A percentile compares a stretch with the other conserved stretches of the same genome.
Conservation (phyloP, 176 grass and related monocot species). For the maize (Zea mays) region DNA sequence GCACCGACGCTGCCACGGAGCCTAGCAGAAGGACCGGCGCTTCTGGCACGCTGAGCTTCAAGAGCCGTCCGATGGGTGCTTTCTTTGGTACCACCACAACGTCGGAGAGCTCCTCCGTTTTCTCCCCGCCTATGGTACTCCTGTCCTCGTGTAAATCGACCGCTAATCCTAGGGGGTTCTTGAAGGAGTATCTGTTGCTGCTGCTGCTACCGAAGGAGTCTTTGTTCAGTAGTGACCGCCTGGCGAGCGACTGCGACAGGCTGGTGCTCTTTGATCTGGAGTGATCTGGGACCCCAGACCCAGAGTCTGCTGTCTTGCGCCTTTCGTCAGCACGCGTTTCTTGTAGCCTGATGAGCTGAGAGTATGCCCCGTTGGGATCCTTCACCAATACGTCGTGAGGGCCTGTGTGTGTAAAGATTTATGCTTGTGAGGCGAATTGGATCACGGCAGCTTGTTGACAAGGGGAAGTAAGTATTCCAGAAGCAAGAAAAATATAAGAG, state of each 20-base stretch:
- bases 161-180: slow-evolving; percentile 34
- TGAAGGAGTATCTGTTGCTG: slow-evolving; percentile 49
- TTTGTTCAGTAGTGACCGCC: slow-evolving; percentile 43
- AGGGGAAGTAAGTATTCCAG: not conserved
- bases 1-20: slow-evolving; percentile 64
- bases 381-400: slow-evolving; percentile 69
- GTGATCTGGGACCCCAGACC: slow-evolving; percentile 15
- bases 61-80: slow-evolving; percentile 50
- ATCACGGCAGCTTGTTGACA: not conserved
- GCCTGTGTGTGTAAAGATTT: slow-evolving; percentile 46
- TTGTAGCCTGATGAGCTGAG: slow-evolving; percentile 68
- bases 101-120: slow-evolving; percentile 25
- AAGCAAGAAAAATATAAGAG: slow-evolving; percentile 27
- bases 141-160: slow-evolving; percentile 23
- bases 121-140: slow-evolving; percentile 10
- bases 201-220: slow-evolving; percentile 48
- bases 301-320: slow-evolving; percentile 15
- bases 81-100: slow-evolving; percentile 33
- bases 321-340: slow-evolving; percentile 43
- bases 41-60: slow-evolving; percentile 73
- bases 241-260: slow-evolving; percentile 39
- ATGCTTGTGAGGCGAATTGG: slow-evolving; percentile 11
- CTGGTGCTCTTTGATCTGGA: slow-evolving; percentile 41
- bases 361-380: slow-evolving; percentile 67
- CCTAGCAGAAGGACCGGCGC: slow-evolving; percentile 59